Evolutionary conservation across 257 asterid genomes (phyloP), one percentile per base, ranked within the genome.

Genomic region (Solanum medicagineum): DNA sequence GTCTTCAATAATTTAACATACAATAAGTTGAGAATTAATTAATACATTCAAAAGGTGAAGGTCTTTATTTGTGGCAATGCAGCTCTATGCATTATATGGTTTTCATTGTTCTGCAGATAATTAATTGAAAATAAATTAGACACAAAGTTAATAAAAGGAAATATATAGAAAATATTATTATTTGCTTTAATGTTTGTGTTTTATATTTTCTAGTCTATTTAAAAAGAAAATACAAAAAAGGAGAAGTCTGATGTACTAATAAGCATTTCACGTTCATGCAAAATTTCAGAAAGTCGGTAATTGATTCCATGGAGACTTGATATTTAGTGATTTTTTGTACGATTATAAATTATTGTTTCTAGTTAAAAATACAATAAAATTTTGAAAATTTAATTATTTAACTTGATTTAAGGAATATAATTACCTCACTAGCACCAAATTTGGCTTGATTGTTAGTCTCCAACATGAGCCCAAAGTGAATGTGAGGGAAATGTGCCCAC

Each of bases 401-500:
- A 55, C n/a, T 55, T 55, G 2, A 66, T 66, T 66, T 32, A 32
- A 66, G 49, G 12, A 32, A 66, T 32, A 68, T 68, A 32, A 68
- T 68, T 29, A 85, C 59, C 87, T 85, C n/a, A 69, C 53, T 36
- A 92, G 86, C 91, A 84, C 84, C 90, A 45, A 86, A 85, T 83
- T 93, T 89, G 80, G 91, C 83, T 82, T 90, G 92, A 89, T 89
- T 92, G 70, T 89, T 91, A 84, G 88, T 87, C 91, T 95, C 98
- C 93, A 95, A 66, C 95, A 91, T 95, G 70, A 95, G 92, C 70
- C 98, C 98, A 86, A 93, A 95, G 87, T 95, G 98, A 89, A 95
- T 95, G 85, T 95, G 97, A 89, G 98, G 97, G 87, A 93, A 95
- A 66, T 95, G 98, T 84, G 98, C 98, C 98, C 98, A 95, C 98